These are phyloP conservation scores for Teratosphaeria epicoccoides DNA, from an alignment of 2,329 filamentous ascomycete species.

Conservation along the genomic window DNA sequence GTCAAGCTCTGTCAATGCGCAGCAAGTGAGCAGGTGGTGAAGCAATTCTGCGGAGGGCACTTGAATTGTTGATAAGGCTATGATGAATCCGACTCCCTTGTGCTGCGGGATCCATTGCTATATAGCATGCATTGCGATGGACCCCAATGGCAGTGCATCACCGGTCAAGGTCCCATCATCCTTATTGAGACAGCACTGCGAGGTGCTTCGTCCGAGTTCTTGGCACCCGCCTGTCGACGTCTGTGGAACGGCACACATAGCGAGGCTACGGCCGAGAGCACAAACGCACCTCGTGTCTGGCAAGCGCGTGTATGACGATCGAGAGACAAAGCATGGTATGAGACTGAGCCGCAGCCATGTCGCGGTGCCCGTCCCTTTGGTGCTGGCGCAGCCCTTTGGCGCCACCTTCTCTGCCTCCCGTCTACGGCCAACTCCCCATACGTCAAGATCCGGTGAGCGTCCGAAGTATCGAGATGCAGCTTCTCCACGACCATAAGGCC, in stretches of 20 bases:
- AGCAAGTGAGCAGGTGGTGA: not conserved
- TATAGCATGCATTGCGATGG: not conserved
- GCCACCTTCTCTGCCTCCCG: too few species aligned
- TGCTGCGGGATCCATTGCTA: not conserved
- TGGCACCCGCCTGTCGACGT: not conserved
- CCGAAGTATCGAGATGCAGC: too few species aligned
- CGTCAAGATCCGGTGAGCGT: too few species aligned
- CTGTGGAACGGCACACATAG: not conserved
- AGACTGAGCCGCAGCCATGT: too few species aligned
- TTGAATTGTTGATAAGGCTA: not conserved
- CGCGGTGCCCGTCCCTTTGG: too few species aligned
- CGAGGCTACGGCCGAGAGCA: not conserved
- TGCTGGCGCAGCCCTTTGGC: too few species aligned
- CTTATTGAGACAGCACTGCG: not conserved
- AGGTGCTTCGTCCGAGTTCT: not conserved
- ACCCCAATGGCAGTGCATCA: not conserved
- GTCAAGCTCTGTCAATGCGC: too few species aligned
- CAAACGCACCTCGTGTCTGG: too few species aligned
- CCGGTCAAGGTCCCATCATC: not conserved
- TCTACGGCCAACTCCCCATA: too few species aligned
- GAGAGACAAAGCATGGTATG: too few species aligned
- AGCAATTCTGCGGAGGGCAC: not conserved
- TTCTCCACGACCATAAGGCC: too few species aligned
- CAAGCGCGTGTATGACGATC: too few species aligned
- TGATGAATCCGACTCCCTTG: not conserved